Conservation (phyloP, 345 rosid species). For the Linum usitatissimum region DNA sequence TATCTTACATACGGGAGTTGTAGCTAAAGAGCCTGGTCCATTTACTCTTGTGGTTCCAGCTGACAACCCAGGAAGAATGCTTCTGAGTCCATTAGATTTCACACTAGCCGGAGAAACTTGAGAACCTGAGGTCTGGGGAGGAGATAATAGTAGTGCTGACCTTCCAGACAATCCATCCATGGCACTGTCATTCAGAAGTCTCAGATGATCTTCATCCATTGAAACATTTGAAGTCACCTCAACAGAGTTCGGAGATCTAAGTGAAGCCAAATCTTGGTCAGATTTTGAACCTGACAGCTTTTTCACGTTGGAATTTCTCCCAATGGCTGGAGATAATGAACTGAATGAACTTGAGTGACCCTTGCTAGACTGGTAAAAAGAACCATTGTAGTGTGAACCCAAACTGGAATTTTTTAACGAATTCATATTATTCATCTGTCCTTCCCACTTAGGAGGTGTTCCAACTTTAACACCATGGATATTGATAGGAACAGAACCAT, state of each 20-base stretch:
- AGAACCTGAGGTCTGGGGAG: constrained; percentile 35
- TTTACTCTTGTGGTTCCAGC: constrained; percentile 33
- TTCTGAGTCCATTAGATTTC: constrained; percentile 40
- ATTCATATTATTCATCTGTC: constrained; percentile 26
- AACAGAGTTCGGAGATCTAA: constrained; percentile 45
- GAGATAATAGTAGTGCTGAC: constrained; percentile 50
- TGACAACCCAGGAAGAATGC: constrained; percentile 25
- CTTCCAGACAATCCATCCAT: constrained; percentile 32
- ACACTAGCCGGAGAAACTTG: constrained; percentile 32
- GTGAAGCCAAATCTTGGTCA: constrained; percentile 69
- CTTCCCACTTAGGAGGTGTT: constrained; percentile 54
- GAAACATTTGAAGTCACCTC: constrained; percentile 28
- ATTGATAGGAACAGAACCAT: constrained; percentile 37
- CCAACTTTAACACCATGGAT: constrained; percentile 35
- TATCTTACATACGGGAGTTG: constrained; percentile 77
- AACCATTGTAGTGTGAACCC: constrained; percentile 30
- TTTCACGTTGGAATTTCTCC: constrained; percentile 36
- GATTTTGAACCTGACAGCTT: constrained; percentile 57
- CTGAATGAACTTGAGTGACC: constrained; percentile 47
- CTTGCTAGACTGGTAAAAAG: constrained; percentile 41
- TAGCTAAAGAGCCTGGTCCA: constrained; percentile 36
- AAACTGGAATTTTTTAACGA: constrained; percentile 23
- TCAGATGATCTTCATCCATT: constrained; percentile 43
- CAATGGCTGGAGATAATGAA: constrained; percentile 40
- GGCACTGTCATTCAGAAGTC: constrained; percentile 29